These are phyloP conservation scores for Lachancea mirantina DNA, from an alignment of 805 yeast species.

Conservation along the genomic window DNA sequence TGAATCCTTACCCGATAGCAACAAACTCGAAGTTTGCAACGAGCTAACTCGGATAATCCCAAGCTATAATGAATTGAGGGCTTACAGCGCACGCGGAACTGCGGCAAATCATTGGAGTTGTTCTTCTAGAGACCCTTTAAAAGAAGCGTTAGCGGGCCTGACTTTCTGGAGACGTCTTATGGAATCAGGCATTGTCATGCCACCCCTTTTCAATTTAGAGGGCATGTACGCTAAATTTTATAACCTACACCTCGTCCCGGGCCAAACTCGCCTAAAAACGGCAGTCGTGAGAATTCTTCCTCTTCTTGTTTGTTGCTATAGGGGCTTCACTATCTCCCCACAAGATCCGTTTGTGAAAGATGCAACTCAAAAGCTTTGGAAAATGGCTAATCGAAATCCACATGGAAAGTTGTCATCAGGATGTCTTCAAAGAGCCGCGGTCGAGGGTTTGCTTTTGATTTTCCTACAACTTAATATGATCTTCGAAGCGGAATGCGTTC, in stretches of 20 bases:
- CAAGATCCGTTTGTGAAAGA: constrained; percentile 11
- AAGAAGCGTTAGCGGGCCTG: constrained; percentile 13
- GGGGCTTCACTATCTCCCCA: no score
- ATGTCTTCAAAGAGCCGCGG: constrained; percentile 8
- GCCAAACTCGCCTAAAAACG: constrained; percentile 10
- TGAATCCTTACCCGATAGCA: constrained; percentile 7
- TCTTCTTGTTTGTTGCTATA: no score
- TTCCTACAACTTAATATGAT: constrained; percentile 14
- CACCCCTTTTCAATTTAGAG: constrained; percentile 13
- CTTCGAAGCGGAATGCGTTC: neutral
- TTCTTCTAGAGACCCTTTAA: constrained; percentile 11
- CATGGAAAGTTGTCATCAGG: constrained; percentile 1
- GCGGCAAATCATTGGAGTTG: constrained; percentile 10
- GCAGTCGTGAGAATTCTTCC: constrained; percentile 15
- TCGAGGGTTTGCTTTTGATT: constrained; percentile 19
- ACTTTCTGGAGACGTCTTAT: constrained; percentile 22
- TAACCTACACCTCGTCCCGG: constrained; percentile 19
- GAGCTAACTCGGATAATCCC: constrained; percentile 19
- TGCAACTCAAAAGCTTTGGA: constrained; percentile 14
- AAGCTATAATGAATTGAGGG: constrained; percentile 11
- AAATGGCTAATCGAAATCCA: constrained; percentile 4
- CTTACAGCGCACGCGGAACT: constrained; percentile 3
- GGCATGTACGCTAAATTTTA: constrained; percentile 23
- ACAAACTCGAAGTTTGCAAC: constrained; percentile 13
- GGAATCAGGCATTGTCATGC: constrained; percentile 17